phyloP scores from a whole-genome alignment of 73 alveolate species.

The Effrenium voratum region DNA sequence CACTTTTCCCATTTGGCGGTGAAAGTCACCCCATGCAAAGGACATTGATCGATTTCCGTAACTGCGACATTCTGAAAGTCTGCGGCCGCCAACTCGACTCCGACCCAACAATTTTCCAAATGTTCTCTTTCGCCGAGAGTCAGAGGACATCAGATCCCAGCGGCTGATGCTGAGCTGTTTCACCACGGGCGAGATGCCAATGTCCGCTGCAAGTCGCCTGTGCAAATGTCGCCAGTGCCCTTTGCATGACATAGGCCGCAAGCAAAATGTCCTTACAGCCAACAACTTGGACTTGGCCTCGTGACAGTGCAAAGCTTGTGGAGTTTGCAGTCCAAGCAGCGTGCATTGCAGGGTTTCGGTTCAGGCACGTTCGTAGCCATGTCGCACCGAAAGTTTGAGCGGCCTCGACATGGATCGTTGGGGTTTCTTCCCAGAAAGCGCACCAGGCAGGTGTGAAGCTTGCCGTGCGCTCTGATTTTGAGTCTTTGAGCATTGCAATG shows the following conservation, averaged over 20 bases:
- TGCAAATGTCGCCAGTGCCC: not conserved
- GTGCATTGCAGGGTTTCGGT: not conserved
- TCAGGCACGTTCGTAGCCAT: conserved; percentile 92
- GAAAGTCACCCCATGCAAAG: too few relatives aligned
- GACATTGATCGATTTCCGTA: too few relatives aligned
- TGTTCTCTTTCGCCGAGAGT: too few relatives aligned
- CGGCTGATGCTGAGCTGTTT: too few relatives aligned
- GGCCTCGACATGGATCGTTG: conserved; percentile 99
- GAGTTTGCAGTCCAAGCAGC: not conserved
- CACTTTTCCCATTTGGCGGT: too few relatives aligned
- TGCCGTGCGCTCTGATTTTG: not conserved
- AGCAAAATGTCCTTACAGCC: not conserved
- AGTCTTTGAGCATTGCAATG: not conserved
- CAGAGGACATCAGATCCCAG: too few relatives aligned
- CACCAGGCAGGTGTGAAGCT: conserved; percentile 96
- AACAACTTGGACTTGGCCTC: not conserved
- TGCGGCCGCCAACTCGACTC: too few relatives aligned
- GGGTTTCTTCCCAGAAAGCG: conserved; percentile 99
- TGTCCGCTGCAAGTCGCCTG: not conserved
- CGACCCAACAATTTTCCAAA: too few relatives aligned
- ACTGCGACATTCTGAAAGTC: too few relatives aligned
- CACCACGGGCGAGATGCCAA: not conserved
- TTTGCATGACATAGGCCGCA: not conserved
- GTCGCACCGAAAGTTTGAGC: conserved; percentile 99
- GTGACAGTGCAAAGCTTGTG: not conserved